Evolutionary conservation across 1,284 basidiomycete genomes (phyloP), one percentile per base, ranked within the genome.

Genomic region (Cryptococcus neoformans): DNA sequence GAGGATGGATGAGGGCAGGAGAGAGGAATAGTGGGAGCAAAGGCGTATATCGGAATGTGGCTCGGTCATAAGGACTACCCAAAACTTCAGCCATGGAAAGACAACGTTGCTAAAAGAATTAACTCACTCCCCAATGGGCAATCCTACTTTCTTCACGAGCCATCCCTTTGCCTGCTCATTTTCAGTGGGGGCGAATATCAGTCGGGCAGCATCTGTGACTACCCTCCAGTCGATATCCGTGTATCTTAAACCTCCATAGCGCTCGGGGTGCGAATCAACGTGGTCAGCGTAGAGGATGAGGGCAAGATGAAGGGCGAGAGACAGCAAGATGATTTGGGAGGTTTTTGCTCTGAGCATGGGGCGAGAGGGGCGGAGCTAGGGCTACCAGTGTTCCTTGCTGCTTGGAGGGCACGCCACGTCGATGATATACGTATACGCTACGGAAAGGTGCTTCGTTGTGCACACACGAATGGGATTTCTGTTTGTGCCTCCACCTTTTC

Each of bases 191-290:
- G 39, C 78, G 74, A 57, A 64, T 3, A 72, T 68, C 52, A 68
- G 47, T 44, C 44, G 56, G 6, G 67, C 63, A 4, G 94, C 96
- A 74, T 98, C 94, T 56, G 85, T 89, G 80, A 97, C 96, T 62
- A 99, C 95, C 44, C 86, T 83, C 76, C 98, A 99, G 79, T 99
- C 96, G 57, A 99, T 83, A 77, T 99, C 95, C 14, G 95, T 99
- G 75, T 98, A 99, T 72, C 93, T 93, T 37, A 98, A 56, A 8
- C 74, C 74, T 21, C 68, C 73, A 63, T 69, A 70, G 39, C 57
- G 50, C 21, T 70, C 69, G 14, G 74, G 68, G 58, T 76, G 68
- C 2, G 63, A 57, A 54, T 76, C 74, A 47, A 76, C 68, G 52
- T 74, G 67, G 12, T 73, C 62, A 1, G 72, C 72, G 56, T 72